Percentiles rank a stretch among this genome's conserved stretches.
These are phyloP conservation scores for Datisca glomerata DNA, from an alignment of 306 rosid genomes.

Conservation along the genomic window DNA sequence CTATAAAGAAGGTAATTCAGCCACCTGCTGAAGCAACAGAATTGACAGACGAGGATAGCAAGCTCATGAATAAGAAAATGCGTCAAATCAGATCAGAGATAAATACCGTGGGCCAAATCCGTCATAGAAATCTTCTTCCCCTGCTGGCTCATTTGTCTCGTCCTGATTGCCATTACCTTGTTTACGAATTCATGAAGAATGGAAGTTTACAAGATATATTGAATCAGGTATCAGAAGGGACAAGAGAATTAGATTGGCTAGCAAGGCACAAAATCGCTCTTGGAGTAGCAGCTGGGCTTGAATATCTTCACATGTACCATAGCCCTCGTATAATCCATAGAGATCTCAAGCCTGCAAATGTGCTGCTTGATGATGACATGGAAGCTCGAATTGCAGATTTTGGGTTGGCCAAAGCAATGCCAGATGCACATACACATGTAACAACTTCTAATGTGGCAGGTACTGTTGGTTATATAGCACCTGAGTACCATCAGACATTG, in stretches of 20 bases:
- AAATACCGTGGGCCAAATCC: slow-evolving; percentile 69
- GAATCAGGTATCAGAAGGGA: slow-evolving; percentile 19
- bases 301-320: slow-evolving; percentile 66
- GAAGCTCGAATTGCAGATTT: slow-evolving; percentile 92
- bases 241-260: slow-evolving; percentile 45
- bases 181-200: slow-evolving; percentile 87
- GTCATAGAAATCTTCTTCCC: slow-evolving; percentile 78
- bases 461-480: slow-evolving; percentile 77
- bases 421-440: slow-evolving; percentile 61
- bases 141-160: slow-evolving; percentile 65
- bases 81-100: slow-evolving; percentile 76
- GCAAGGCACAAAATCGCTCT: slow-evolving; percentile 52
- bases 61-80: slow-evolving; percentile 56
- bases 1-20: slow-evolving; percentile 68
- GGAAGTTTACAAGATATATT: slow-evolving; percentile 69
- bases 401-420: slow-evolving; percentile 85
- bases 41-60: slow-evolving; percentile 57
- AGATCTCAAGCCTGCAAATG: slow-evolving; percentile 71
- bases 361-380: slow-evolving; percentile 79
- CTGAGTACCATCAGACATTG: slow-evolving; percentile 77
- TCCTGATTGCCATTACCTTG: slow-evolving; percentile 73
- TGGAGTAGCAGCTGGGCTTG: slow-evolving; percentile 77
- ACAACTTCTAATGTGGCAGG: slow-evolving; percentile 68
- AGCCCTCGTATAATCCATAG: slow-evolving; percentile 71
- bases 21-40: slow-evolving; percentile 58